Base-by-base conservation (phyloP, 805 yeast genomes). In the Lipomyces yamadae region DNA sequence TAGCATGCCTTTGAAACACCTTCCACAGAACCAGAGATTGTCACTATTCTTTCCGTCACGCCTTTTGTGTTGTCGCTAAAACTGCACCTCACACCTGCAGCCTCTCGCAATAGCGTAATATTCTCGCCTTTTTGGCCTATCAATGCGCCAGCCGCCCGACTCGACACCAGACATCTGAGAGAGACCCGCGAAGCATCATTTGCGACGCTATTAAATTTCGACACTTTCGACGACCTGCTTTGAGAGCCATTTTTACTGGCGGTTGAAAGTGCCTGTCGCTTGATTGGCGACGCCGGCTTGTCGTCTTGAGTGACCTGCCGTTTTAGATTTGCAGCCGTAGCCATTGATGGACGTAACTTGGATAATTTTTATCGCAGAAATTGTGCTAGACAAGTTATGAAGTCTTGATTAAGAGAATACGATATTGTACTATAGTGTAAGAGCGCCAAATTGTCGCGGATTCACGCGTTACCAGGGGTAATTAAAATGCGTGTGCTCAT, bases 101-200 rank as follows among this genome's bases (percentile, higher is more conserved):
- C 10, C 45, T 56, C 48, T 30, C 71, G 53, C 29, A 69, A 32
- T 7, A 29, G 37, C 8, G 70, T 35, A 8, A 68, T 64, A 5
- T 42, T 61, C 34, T 62, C 66, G 11, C 71, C 70, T 18, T 63
- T 63, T 5, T 55, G 34, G 15, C 68, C 71, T 13, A 68, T 67
- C 57, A 69, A 29, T 35, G 66, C 58, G n/a, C 68, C 67, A n/a
- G 72, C 72, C 37, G 67, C 72, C 4, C 70, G 63, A 1, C 32
- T 24, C 7, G 72, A 63, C 11, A 69, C 63, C 11, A 69, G 58
- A 33, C 64, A 58, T 13, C 71, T 56, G 29, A 68, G 55, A 24
- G 60, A 59, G 6, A 68, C 56, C 69, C 60, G 37, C 59, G 68
- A 33, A 10, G 58, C 52, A 53, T 45, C 60, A 13, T 29, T 52